A percentile compares a stretch with the other conserved stretches of the same genome.
phyloP scores from a whole-genome alignment of 2,329 filamentous ascomycete genomes.

The Diaporthe batatas region DNA sequence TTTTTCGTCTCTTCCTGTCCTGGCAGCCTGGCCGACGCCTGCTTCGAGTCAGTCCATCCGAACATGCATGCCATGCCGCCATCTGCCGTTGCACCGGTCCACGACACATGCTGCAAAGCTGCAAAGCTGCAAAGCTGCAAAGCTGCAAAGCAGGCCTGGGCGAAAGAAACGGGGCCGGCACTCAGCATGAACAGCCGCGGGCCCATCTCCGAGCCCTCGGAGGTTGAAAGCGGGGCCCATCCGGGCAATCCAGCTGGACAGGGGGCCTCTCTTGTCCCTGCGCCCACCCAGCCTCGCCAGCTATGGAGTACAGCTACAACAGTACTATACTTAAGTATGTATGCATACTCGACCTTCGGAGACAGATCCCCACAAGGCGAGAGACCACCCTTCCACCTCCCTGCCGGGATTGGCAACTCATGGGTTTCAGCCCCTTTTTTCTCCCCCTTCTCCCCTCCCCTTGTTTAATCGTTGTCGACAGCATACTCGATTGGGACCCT shows the following conservation, averaged over 20 bases:
- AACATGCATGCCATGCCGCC: slow-evolving; percentile 1
- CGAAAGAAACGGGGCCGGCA: slow-evolving; percentile 28
- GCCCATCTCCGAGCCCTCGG: slow-evolving; percentile 29
- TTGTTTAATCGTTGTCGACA: background rate
- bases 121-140: background rate
- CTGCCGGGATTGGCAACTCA: slow-evolving; percentile 19
- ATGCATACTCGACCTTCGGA: no score
- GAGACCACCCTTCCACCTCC: slow-evolving; percentile 22
- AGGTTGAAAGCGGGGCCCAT: slow-evolving; percentile 32
- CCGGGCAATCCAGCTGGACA: slow-evolving; percentile 32
- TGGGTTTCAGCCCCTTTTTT: slow-evolving; percentile 37
- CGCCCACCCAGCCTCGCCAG: slow-evolving; percentile 18
- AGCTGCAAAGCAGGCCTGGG: background rate
- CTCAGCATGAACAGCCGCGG: slow-evolving; percentile 29
- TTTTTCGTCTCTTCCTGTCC: slow-evolving; percentile 2
- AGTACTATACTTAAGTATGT: no score
- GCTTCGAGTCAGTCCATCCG: slow-evolving; percentile 16
- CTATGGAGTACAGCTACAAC: no score
- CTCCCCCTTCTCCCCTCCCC: background rate
- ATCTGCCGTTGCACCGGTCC: no score
- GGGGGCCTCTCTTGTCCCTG: slow-evolving; percentile 6
- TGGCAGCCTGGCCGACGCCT: background rate
- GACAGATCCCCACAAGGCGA: no score
- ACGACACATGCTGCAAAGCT: background rate
- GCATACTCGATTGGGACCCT: background rate